Percentiles rank a stretch among this genome's conserved stretches.
phyloP scores from a whole-genome alignment of 148 eudicot species.

The Amaranthus cruentus region DNA sequence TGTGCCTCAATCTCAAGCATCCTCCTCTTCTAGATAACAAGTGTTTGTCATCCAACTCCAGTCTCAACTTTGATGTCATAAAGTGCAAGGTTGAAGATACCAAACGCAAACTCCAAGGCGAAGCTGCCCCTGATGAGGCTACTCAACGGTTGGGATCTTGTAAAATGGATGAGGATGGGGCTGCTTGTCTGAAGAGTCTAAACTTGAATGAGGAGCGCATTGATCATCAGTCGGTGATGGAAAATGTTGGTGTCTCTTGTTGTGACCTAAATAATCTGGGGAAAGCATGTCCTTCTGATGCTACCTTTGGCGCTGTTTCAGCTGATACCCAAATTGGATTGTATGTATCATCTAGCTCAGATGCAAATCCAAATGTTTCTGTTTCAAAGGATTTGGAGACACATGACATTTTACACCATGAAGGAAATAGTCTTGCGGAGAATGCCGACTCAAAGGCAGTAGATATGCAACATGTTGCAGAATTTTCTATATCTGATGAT shows the following conservation, averaged over 20 bases:
- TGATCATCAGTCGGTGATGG: neutral
- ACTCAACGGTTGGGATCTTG: neutral
- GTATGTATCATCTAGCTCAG: conserved; percentile 8
- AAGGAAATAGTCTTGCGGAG: neutral
- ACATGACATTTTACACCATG: neutral
- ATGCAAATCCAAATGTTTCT: neutral
- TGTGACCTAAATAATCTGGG: conserved; percentile 3
- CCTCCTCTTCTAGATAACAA: conserved; percentile 1
- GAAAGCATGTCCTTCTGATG: conserved; percentile 4
- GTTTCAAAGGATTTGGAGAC: conserved; percentile 3
- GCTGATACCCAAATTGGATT: conserved; percentile 3
- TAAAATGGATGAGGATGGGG: conserved; percentile 10
- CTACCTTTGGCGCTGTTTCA: neutral
- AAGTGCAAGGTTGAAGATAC: conserved; percentile 17
- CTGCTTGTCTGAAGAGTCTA: conserved; percentile 8
- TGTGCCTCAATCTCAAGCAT: neutral
- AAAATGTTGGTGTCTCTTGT: neutral
- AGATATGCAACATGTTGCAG: neutral
- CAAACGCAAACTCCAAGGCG: conserved; percentile 1
- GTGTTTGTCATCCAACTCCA: conserved; percentile 10
- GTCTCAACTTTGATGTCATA: conserved; percentile 5
- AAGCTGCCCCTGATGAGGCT: conserved; percentile 6
- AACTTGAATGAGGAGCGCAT: neutral
- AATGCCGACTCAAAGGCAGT: neutral
- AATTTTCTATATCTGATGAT: conserved; percentile 4